Conservation (phyloP, 2,329 filamentous ascomycete genomes). For the Cytospora paraplurivora region DNA sequence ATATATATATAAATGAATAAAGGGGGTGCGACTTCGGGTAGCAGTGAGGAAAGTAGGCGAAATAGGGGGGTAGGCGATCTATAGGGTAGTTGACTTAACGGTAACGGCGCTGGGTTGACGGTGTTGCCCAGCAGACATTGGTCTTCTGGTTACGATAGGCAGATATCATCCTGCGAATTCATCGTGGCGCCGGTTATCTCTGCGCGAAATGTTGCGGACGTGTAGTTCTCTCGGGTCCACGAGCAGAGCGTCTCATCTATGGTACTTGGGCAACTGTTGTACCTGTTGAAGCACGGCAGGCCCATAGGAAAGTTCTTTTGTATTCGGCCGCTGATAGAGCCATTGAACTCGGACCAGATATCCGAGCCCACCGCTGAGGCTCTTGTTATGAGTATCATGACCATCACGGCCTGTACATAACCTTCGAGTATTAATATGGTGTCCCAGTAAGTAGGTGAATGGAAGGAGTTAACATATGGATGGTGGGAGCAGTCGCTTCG, state of each 20-base stretch:
- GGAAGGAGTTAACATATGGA: too few species aligned
- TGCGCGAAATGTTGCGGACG: slow-evolving; percentile 33
- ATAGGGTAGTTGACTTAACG: slow-evolving; percentile 9
- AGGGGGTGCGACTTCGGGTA: too few species aligned
- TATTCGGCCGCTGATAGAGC: neutral
- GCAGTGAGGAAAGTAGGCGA: too few species aligned
- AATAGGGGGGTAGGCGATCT: too few species aligned
- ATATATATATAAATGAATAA: too few species aligned
- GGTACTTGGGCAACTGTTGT: slow-evolving; percentile 30
- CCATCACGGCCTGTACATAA: neutral
- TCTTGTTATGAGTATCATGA: neutral
- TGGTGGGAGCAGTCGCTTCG: too few species aligned
- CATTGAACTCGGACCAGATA: slow-evolving; percentile 7
- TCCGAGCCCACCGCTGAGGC: neutral
- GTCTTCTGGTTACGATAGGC: slow-evolving; percentile 34
- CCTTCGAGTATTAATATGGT: too few species aligned
- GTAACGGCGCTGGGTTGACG: slow-evolving; percentile 30
- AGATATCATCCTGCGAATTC: slow-evolving; percentile 36
- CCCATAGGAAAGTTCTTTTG: slow-evolving; percentile 26
- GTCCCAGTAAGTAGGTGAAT: too few species aligned
- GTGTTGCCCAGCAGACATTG: slow-evolving; percentile 36
- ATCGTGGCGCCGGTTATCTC: slow-evolving; percentile 33
- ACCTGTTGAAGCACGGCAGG: slow-evolving; percentile 36
- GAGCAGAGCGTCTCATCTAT: slow-evolving; percentile 33
- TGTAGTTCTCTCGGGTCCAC: slow-evolving; percentile 34